A percentile compares a stretch with the other conserved stretches of the same genome.
Conservation (phyloP, 768 basidiomycete genomes). For the Macrocybe gigantea region DNA sequence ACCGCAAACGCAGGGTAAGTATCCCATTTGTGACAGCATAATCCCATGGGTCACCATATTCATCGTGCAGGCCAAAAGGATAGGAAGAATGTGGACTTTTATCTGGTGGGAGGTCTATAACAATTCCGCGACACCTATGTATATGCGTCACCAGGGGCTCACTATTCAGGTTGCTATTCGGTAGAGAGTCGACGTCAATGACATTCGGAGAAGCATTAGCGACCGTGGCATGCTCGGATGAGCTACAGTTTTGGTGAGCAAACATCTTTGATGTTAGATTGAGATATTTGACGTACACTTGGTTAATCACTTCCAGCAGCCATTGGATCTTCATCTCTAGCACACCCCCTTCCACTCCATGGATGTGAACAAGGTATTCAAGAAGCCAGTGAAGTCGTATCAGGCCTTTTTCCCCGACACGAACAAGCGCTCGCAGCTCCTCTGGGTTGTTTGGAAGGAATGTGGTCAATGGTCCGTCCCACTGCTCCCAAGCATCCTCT, state of each 20-base stretch:
- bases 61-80: slow-evolving; percentile 9
- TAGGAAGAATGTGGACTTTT: slow-evolving; percentile 6
- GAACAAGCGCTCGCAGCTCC: background rate
- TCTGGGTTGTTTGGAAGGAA: background rate
- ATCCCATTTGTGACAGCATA: background rate
- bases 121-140: background rate
- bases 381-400: background rate
- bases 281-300: background rate
- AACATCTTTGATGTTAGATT: background rate
- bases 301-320: background rate
- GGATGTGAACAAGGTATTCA: background rate
- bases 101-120: slow-evolving; percentile 3
- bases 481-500: background rate
- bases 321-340: slow-evolving; percentile 1
- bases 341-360: background rate
- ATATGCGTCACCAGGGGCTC: background rate
- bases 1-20: background rate
- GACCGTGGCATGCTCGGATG: background rate
- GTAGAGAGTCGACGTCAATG: background rate
- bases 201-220: background rate
- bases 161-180: background rate
- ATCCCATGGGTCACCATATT: slow-evolving; percentile 5
- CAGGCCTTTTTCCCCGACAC: background rate
- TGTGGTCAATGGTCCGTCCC: background rate
- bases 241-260: background rate